phyloP scores from a whole-genome alignment of 2,329 filamentous ascomycete genomes.

The Lachnellula cervina region DNA sequence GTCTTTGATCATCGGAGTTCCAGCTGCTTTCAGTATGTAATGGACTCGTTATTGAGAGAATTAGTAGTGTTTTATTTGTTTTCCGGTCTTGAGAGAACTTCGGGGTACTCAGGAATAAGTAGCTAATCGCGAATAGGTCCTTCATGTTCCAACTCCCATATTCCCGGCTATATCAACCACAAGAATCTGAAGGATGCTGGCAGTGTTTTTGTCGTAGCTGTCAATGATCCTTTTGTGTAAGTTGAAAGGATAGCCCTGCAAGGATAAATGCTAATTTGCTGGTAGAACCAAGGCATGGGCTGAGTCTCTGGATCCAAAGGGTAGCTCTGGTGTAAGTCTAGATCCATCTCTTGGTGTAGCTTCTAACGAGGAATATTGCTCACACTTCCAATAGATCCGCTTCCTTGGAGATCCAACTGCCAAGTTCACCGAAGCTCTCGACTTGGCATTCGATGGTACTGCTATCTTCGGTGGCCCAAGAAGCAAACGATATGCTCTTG shows the following conservation, averaged over 20 bases:
- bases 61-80: not conserved
- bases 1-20: slow-evolving; percentile 79
- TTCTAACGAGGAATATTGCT: not conserved
- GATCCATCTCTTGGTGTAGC: slow-evolving; percentile 35
- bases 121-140: slow-evolving; percentile 39
- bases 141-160: slow-evolving; percentile 62
- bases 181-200: slow-evolving; percentile 73
- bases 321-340: slow-evolving; percentile 56
- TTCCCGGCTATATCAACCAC: slow-evolving; percentile 82
- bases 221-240: slow-evolving; percentile 94
- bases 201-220: slow-evolving; percentile 80
- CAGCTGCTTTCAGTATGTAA: slow-evolving; percentile 65
- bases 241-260: slow-evolving; percentile 32
- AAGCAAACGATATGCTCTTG: slow-evolving; percentile 82
- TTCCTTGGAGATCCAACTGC: slow-evolving; percentile 80
- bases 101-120: not conserved
- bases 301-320: slow-evolving; percentile 6
- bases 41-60: not conserved
- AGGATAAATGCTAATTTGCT: not conserved
- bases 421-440: slow-evolving; percentile 76
- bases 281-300: slow-evolving; percentile 12
- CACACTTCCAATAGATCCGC: slow-evolving; percentile 56
- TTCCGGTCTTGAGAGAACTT: not conserved
- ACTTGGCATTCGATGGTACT: slow-evolving; percentile 73
- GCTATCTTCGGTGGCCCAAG: slow-evolving; percentile 76